Conservation (phyloP, 78 protist genomes). For the Paratrimastix pyriformis region DNA sequence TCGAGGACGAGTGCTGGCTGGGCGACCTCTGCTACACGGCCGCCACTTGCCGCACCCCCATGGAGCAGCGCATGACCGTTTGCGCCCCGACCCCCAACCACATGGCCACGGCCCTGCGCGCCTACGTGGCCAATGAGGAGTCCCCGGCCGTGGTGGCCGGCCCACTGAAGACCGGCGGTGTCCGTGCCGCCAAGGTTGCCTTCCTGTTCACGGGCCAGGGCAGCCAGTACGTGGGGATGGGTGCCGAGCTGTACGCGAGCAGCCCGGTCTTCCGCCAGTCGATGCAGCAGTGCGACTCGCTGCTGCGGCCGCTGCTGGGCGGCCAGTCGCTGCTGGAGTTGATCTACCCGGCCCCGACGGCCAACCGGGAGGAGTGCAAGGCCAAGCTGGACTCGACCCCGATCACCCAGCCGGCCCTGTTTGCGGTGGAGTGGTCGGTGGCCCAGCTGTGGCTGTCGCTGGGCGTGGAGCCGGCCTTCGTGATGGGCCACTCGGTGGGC, state of each 20-base stretch:
- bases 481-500: conserved; percentile 53
- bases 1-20: too few species aligned
- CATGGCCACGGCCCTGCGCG: too few species aligned
- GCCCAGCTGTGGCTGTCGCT: conserved; percentile 11
- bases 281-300: conserved; percentile 27
- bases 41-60: too few species aligned
- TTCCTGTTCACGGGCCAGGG: conserved; percentile 69
- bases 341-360: too few species aligned
- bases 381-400: conserved; percentile 29
- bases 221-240: conserved; percentile 53
- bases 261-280: conserved; percentile 21
- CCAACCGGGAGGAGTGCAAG: neutral
- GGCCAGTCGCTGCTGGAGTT: too few species aligned
- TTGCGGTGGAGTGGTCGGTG: conserved; percentile 39
- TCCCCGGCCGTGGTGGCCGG: too few species aligned
- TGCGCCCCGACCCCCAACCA: too few species aligned
- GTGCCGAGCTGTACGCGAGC: conserved; percentile 27
- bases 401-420: conserved; percentile 51
- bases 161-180: too few species aligned
- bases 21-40: too few species aligned
- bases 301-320: conserved; percentile 34
- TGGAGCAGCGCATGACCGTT: too few species aligned
- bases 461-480: conserved; percentile 27
- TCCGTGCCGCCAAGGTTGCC: conserved; percentile 19
- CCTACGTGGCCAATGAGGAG: too few species aligned